Evolutionary conservation across 2,329 filamentous ascomycete species (phyloP), one percentile per base, ranked within the genome.

Genomic region (Sphaceloma murrayae): DNA sequence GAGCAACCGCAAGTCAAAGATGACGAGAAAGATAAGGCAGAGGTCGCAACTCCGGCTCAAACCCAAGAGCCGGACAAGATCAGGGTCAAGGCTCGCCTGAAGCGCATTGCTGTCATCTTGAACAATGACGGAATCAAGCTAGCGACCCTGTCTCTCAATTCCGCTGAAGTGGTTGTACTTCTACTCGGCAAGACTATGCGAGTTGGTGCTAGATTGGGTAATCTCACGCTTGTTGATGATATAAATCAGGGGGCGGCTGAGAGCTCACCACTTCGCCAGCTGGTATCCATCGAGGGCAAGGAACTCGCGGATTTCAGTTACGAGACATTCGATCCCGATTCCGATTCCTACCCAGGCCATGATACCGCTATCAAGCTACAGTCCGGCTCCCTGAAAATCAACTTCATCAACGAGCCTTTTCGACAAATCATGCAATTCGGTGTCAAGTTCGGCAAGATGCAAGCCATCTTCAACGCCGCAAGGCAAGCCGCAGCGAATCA

Each of bases 361-460:
- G 89, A 96, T 58, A 91, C 85, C 10, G 89, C 88, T 1, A 79
- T 98, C 21, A 93, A 79, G 57, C 69, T 99, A 8, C 80, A 89
- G 26, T 89, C 91, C 13, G 91, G 91, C 1, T 98, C 91, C 0
- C 82, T 98, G 61, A 96, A 94, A 65, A 73, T 98, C 59, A 96
- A 95, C 60, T 98, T 99, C 60, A 67, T 96, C 3, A 89, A 95
- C 49, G 93, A 98, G 61, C 91, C 91, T 0, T 95, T 96, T 69
- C 79, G 91, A 43, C 96, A 96, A 65, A 96, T 99, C 51, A 85
- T 98, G 63, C 85, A 93, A 53, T 99, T 98, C 62, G 71, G 94
- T 32, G 87, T 99, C 61, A 98, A 98, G 57, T 99, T 99, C 61
- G 91, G 93, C 49, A 94, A 94, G 65, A 99, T 99, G 91, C 91